Percentiles rank a stretch among this genome's conserved stretches.
These are phyloP conservation scores for Parafenestella ontariensis DNA, from an alignment of 2,329 filamentous ascomycete species.

Conservation along the genomic window DNA sequence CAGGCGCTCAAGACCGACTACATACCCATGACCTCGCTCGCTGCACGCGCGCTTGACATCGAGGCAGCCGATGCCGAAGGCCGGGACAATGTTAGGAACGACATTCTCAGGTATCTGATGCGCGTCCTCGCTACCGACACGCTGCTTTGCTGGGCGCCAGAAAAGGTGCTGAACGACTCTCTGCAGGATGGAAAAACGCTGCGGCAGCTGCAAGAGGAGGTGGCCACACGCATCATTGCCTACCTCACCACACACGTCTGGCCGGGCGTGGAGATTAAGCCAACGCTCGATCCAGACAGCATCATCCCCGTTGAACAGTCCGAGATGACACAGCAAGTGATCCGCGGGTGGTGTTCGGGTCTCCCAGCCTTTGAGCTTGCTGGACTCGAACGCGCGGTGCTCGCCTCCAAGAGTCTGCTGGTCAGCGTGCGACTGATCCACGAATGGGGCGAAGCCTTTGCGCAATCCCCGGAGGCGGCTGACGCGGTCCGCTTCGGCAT, in stretches of 20 bases:
- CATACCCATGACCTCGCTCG: constrained; percentile 86
- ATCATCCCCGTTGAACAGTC: constrained; percentile 80
- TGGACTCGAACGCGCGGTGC: constrained; percentile 79
- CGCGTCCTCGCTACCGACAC: constrained; percentile 92
- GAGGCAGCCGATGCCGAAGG: constrained; percentile 67
- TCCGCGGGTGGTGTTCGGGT: constrained; percentile 77
- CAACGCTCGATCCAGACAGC: constrained; percentile 78
- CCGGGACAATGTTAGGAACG: constrained; percentile 62
- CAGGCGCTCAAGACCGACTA: constrained; percentile 87
- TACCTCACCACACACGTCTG: constrained; percentile 78
- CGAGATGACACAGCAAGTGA: constrained; percentile 75
- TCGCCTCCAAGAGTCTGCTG: constrained; percentile 87
- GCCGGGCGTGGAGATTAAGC: constrained; percentile 80
- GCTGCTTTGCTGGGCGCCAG: constrained; percentile 85
- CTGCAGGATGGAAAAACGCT: constrained; percentile 61
- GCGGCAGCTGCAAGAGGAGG: constrained; percentile 73
- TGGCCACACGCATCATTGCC: constrained; percentile 73
- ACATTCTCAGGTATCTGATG: constrained; percentile 74
- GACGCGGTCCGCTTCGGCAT: constrained; percentile 69
- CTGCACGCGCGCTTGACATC: constrained; percentile 85
- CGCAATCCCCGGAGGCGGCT: constrained; percentile 56
- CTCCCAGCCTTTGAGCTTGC: constrained; percentile 83
- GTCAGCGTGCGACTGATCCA: constrained; percentile 77
- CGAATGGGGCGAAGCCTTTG: constrained; percentile 84
- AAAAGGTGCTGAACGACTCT: constrained; percentile 57